These are phyloP conservation scores for Calamus simplicifolius DNA, from an alignment of 176 grass and related monocot genomes.

Conservation along the genomic window DNA sequence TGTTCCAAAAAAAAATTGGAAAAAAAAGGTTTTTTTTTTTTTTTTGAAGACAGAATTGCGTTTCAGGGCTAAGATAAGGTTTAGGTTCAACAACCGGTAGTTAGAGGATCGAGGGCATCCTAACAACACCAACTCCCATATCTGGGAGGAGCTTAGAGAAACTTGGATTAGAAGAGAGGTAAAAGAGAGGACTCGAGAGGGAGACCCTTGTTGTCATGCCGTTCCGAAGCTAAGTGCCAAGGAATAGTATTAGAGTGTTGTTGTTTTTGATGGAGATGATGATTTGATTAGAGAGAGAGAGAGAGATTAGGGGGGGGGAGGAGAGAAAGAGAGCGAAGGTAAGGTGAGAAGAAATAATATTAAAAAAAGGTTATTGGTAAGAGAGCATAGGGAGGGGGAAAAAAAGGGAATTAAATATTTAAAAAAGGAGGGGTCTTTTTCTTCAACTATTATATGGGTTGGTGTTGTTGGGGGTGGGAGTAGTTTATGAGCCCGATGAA, in stretches of 20 bases:
- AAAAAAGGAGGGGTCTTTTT: no score
- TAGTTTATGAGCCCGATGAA: no score
- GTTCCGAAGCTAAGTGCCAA: slow-evolving; percentile 14
- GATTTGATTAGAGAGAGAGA: slow-evolving; percentile 10
- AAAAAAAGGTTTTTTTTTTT: no score
- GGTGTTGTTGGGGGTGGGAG: no score
- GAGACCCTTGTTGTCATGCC: slow-evolving; percentile 3
- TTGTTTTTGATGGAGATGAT: slow-evolving; percentile 3
- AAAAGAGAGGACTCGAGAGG: slow-evolving; percentile 9
- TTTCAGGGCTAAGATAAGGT: slow-evolving; percentile 29
- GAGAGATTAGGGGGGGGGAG: neutral
- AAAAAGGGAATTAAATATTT: no score
- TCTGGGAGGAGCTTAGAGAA: neutral
- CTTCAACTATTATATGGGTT: no score
- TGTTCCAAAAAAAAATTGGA: no score
- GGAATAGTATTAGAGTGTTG: slow-evolving; percentile 1
- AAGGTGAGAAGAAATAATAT: no score
- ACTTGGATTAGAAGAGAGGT: slow-evolving; percentile 37
- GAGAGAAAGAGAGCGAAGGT: neutral
- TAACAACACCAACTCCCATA: slow-evolving; percentile 18
- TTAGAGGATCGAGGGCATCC: slow-evolving; percentile 36
- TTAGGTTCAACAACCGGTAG: slow-evolving; percentile 60
- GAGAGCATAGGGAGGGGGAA: no score
- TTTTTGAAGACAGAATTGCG: no score
- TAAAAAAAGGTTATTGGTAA: no score